Base-by-base conservation (phyloP, 1,284 basidiomycete genomes). In the Fistulinella cinereoalba region DNA sequence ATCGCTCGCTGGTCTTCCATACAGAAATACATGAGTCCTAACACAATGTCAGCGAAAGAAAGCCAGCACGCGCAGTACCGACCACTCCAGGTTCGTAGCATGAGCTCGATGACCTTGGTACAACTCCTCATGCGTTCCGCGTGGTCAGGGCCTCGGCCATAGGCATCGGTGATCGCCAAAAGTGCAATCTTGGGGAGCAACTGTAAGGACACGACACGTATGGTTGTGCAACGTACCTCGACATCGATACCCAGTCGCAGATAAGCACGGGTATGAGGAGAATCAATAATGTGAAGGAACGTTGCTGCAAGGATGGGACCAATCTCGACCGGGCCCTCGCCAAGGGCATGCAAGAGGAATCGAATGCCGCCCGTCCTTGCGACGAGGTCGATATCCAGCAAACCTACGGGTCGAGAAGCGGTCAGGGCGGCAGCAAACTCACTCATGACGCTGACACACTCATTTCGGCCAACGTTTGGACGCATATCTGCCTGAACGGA, bases 51-150 rank as follows among this genome's bases (percentile, higher is more conserved):
- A 58, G 47, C 28, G 37, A 31, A 39, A 46, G 39, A 28, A 33
- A 12, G 13, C 31, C 16, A 43, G 25, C 6, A 27, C 15, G 33
- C 16, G 16, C 4, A 37, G 28, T 28, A 70, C 85, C 46, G 58
- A 93, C 95, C 96, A 52, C 90, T 88, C 95, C 96, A 99, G 10
- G 90, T 93, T 38, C 89, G 80, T 40, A 99, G 68, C 74, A 97
- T 86, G 29, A 88, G 76, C 33, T 86, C 81, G 33, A 97, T 84
- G 40, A 96, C 83, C 56, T 80, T 85, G 4, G 87, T 76, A 54
- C 85, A 88, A 18, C 82, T 77, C 56, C 82, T 79, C 70, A 98
- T 85, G 38, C 83, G 79, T 36, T 92, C 90, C 6, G 80, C 76
- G 58, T 93, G 83, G 29, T 85, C 82, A 19, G 81, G 61, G 4